Base-by-base conservation (phyloP, 768 basidiomycete species). In the Hygrocybe coccinea region DNA sequence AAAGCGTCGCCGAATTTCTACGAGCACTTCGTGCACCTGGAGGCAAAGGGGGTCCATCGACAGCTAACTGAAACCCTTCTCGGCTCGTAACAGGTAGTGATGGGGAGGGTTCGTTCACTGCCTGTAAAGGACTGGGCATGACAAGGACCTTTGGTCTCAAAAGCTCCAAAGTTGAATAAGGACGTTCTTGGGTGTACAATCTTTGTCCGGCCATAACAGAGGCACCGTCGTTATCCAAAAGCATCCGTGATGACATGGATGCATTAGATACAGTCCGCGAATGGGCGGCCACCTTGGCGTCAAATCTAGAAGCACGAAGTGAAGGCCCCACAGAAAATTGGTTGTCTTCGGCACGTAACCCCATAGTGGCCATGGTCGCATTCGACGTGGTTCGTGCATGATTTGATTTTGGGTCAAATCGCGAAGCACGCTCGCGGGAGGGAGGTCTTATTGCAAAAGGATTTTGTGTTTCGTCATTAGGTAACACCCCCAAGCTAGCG, bases 131-230 rank as follows among this genome's bases (percentile, higher is more conserved):
- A 58, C 87, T 88, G 9, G 94, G 94, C 94, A 97, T 95, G 58
- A 97, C 84, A 44, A 97, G 84, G n/a, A 93, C 79, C 68, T 93
- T 93, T 1, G 94, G 94, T 19, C 93, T 80, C 61, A 95, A 76
- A 43, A 95, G 75, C 33, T 93, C 89, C 55, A 86, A 60, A 11
- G 87, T 87, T 9, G 89, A 91, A 63, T 83, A 85, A 17, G 77
- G 83, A 36, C 84, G 80, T 41, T 84, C 79, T 49, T 73, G 75
- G 52, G 62, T 60, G 61, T 65, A 64, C 44, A 64, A 69, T 36
- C 68, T 74, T 50, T 62, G 69, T 34, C 70, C 73, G 47, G 75
- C 76, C 67, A 74, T 70, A 29, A 75, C 63, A 17, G 77, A 79
- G 39, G 66, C 64, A 54, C 65, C 76, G 54, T 82, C 83, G 57